Conservation (phyloP, 768 basidiomycete genomes). For the Panus rudis region DNA sequence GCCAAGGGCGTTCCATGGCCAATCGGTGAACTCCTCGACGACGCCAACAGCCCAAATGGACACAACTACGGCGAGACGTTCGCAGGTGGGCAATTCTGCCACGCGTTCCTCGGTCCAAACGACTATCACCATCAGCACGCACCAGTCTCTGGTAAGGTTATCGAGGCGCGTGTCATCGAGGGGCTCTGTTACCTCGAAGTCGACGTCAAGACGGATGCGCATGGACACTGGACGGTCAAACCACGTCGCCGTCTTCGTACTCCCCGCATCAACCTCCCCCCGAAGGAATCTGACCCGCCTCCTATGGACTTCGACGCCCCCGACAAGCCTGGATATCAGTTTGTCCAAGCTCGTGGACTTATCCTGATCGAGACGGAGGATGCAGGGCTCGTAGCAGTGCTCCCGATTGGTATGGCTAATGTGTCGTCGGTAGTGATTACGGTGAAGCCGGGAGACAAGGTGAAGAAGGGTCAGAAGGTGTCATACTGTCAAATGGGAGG, state of each 20-base stretch:
- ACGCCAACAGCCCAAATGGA: no score
- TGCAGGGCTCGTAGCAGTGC: constrained; percentile 17
- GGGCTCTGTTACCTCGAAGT: constrained; percentile 19
- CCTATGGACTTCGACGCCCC: constrained; percentile 11
- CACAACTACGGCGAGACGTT: constrained; percentile 7
- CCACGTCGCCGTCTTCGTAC: no score
- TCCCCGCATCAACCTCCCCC: no score
- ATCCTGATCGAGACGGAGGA: constrained; percentile 13
- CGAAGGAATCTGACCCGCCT: no score
- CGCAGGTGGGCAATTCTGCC: constrained; percentile 12
- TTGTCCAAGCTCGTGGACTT: constrained; percentile 15
- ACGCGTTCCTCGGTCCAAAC: constrained; percentile 13
- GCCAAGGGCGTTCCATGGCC: constrained; percentile 14
- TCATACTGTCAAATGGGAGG: constrained; percentile 16
- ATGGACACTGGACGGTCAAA: no score
- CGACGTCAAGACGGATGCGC: constrained; percentile 2
- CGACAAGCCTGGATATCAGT: constrained; percentile 16
- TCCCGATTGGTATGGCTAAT: constrained; percentile 19
- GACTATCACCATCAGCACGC: constrained; percentile 19
- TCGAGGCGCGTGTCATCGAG: constrained; percentile 13
- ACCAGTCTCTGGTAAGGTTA: constrained; percentile 12
- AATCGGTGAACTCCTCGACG: constrained; percentile 14
- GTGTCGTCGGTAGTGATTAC: constrained; percentile 16
- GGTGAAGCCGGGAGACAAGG: constrained; percentile 9
- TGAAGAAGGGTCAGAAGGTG: constrained; percentile 16